Evolutionary conservation across 1,284 basidiomycete genomes (phyloP).

Genomic region (Anthracocystis panici-leucophaei): DNA sequence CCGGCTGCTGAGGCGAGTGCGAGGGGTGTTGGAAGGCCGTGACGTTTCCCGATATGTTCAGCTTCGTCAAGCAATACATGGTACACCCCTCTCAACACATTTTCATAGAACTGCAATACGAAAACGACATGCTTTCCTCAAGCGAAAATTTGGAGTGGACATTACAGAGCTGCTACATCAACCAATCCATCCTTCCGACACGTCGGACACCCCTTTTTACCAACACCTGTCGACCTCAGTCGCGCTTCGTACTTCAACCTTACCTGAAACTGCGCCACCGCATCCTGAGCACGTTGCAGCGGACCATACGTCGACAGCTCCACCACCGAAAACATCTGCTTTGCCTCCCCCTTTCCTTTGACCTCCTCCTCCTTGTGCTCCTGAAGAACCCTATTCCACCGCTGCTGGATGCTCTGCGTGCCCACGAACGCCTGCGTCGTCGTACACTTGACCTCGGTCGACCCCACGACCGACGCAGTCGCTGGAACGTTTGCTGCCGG

Average conservation of each 20-base stretch:
- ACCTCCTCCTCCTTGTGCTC: background rate
- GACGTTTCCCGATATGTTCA: background rate
- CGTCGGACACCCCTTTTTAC: slow-evolving; percentile 37
- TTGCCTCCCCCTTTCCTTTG: background rate
- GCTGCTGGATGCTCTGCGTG: slow-evolving; percentile 21
- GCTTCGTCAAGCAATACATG: background rate
- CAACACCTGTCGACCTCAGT: slow-evolving; percentile 30
- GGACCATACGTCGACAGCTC: slow-evolving; percentile 43
- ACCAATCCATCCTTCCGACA: slow-evolving; percentile 33
- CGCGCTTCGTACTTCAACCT: slow-evolving; percentile 47
- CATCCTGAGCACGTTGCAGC: slow-evolving; percentile 25
- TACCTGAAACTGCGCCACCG: slow-evolving; percentile 25
- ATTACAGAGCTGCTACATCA: background rate
- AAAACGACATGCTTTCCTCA: background rate
- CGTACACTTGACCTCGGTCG: slow-evolving; percentile 21
- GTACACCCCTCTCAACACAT: background rate
- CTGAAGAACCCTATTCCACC: slow-evolving; percentile 27
- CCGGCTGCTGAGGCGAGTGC: slow-evolving; percentile 29
- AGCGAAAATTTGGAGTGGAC: background rate
- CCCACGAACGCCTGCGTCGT: slow-evolving; percentile 41
- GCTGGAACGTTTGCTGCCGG: slow-evolving; percentile 32
- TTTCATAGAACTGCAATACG: background rate
- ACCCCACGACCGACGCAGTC: background rate
- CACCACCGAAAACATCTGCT: slow-evolving; percentile 9
- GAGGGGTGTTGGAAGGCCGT: slow-evolving; percentile 7